Evolutionary conservation across 73 alveolate genomes (phyloP).

Genomic region (Paramecium caudatum): DNA sequence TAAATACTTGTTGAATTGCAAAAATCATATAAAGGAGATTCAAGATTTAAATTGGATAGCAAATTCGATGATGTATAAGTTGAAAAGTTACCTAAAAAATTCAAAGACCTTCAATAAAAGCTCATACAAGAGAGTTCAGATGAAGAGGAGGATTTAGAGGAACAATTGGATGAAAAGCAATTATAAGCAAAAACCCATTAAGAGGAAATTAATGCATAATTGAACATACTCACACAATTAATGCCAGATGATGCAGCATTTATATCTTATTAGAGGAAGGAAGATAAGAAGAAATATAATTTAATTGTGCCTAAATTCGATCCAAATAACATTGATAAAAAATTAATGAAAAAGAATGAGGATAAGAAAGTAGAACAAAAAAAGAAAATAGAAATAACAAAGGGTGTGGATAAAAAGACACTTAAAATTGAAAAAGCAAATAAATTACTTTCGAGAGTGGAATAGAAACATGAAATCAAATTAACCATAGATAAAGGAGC

Average conservation of each 20-base stretch:
- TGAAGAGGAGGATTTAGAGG: slow-evolving; percentile 42
- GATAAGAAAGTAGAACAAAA: slow-evolving; percentile 5
- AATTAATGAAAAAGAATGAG: slow-evolving; percentile 32
- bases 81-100: slow-evolving; percentile 59
- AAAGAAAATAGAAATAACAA: slow-evolving; percentile 34
- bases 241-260: slow-evolving; percentile 63
- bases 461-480: not conserved
- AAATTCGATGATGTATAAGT: slow-evolving; percentile 73
- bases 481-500: slow-evolving; percentile 18
- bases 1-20: slow-evolving; percentile 72
- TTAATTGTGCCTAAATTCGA: slow-evolving; percentile 46
- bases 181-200: not conserved
- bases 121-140: not conserved
- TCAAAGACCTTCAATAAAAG: slow-evolving; percentile 22
- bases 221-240: slow-evolving; percentile 19
- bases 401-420: slow-evolving; percentile 40
- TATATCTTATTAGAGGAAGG: slow-evolving; percentile 27
- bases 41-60: slow-evolving; percentile 66
- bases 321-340: slow-evolving; percentile 53
- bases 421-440: not conserved
- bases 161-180: slow-evolving; percentile 17
- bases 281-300: slow-evolving; percentile 65
- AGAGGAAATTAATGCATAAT: slow-evolving; percentile 41
- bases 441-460: not conserved
- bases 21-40: slow-evolving; percentile 76